phyloP scores from a whole-genome alignment of 257 asterid genomes.

The Penstemon davidsonii region DNA sequence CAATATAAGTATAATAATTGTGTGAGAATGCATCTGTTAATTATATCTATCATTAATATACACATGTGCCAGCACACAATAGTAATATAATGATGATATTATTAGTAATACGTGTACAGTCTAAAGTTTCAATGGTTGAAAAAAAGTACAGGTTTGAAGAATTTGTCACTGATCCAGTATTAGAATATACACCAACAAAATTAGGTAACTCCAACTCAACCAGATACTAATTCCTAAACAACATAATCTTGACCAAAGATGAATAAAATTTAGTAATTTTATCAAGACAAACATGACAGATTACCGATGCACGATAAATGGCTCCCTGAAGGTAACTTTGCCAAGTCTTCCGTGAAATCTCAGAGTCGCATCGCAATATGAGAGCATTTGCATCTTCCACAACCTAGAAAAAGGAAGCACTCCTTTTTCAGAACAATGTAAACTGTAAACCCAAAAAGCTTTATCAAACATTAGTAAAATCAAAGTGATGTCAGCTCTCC shows the following conservation, averaged over 20 bases:
- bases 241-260: slow-evolving; percentile 5
- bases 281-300: slow-evolving; percentile 6
- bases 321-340: slow-evolving; percentile 84
- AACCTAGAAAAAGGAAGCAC: slow-evolving; percentile 44
- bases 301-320: slow-evolving; percentile 92
- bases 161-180: slow-evolving; percentile 3
- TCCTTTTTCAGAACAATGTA: slow-evolving; percentile 23
- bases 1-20: too few species aligned
- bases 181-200: neutral
- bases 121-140: too few species aligned
- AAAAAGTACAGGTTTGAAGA: too few species aligned
- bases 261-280: slow-evolving; percentile 1
- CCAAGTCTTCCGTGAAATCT: slow-evolving; percentile 71
- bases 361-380: slow-evolving; percentile 76
- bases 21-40: too few species aligned
- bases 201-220: slow-evolving; percentile 19
- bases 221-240: slow-evolving; percentile 8
- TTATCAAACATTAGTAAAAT: slow-evolving; percentile 20
- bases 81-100: too few species aligned
- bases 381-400: slow-evolving; percentile 81
- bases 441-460: slow-evolving; percentile 25
- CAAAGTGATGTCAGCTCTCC: slow-evolving; percentile 12
- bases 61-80: too few species aligned
- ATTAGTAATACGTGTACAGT: too few species aligned
- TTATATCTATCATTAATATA: too few species aligned